Conservation (phyloP, 495 filamentous ascomycete genomes). For the Aspergillus conjunctus region DNA sequence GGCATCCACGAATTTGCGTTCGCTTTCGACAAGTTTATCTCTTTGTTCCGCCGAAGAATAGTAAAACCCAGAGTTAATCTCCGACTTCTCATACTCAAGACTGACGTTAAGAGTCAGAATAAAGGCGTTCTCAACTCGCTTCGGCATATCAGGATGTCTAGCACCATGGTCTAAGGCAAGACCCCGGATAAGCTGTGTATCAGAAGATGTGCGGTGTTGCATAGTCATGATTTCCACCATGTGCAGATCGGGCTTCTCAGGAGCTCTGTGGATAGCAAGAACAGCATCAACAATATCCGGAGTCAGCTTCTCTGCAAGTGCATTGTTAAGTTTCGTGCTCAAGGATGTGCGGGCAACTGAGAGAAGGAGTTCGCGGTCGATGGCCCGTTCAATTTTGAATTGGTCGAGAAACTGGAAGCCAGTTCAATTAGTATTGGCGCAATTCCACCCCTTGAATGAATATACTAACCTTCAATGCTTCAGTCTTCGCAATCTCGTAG, state of each 20-base stretch:
- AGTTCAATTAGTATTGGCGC: conserved; percentile 14
- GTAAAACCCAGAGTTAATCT: conserved; percentile 99
- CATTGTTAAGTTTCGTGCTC: conserved; percentile 87
- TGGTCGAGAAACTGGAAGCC: conserved; percentile 78
- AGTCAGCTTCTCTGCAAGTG: conserved; percentile 86
- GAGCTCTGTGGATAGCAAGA: conserved; percentile 85
- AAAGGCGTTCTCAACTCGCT: conserved; percentile 89
- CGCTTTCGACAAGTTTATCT: conserved; percentile 96
- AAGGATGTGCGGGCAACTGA: conserved; percentile 94
- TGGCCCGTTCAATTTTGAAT: conserved; percentile 84
- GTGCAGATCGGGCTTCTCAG: conserved; percentile 92
- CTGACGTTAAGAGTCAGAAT: conserved; percentile 96
- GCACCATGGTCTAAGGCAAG: conserved; percentile 95
- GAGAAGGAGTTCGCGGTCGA: conserved; percentile 91
- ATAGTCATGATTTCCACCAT: conserved; percentile 99
- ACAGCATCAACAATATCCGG: conserved; percentile 95
- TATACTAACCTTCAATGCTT: conserved; percentile 73
- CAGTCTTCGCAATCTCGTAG: conserved; percentile 94
- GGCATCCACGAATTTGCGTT: conserved; percentile 92
- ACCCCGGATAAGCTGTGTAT: conserved; percentile 93
- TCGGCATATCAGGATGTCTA: conserved; percentile 97
- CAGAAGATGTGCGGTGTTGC: conserved; percentile 94
- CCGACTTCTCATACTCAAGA: conserved; percentile 97
- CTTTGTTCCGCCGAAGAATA: conserved; percentile 96
- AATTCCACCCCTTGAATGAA: background rate